These are phyloP conservation scores for Aspergillus ochraceus DNA, from an alignment of 2,329 filamentous ascomycete species.

Conservation along the genomic window DNA sequence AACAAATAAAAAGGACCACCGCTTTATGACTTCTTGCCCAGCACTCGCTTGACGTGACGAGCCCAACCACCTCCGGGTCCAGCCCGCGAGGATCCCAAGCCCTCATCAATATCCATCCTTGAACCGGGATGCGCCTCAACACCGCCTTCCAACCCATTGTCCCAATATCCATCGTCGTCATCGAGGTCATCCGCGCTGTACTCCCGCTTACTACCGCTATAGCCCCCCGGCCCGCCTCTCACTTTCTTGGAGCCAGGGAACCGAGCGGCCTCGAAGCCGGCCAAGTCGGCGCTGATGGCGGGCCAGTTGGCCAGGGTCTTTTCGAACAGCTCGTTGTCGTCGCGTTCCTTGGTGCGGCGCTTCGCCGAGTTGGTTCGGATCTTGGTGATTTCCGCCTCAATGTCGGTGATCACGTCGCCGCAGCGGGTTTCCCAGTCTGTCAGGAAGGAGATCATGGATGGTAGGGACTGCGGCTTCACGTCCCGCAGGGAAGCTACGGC, in stretches of 20 bases:
- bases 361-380: constrained; percentile 62
- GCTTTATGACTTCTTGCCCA: constrained; percentile 36
- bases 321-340: constrained; percentile 52
- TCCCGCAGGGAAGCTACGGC: constrained; percentile 85
- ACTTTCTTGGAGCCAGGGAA: constrained; percentile 8
- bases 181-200: constrained; percentile 39
- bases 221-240: constrained; percentile 6
- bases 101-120: constrained; percentile 44
- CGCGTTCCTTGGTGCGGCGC: constrained; percentile 53
- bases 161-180: constrained; percentile 39
- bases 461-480: constrained; percentile 71
- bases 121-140: constrained; percentile 27
- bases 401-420: constrained; percentile 66
- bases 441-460: constrained; percentile 67
- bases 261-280: neutral
- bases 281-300: constrained; percentile 14
- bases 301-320: constrained; percentile 47
- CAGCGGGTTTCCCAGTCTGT: constrained; percentile 78
- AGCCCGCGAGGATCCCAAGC: constrained; percentile 25
- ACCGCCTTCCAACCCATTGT: constrained; percentile 29
- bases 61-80: constrained; percentile 18
- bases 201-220: constrained; percentile 42
- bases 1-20: neutral
- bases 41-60: constrained; percentile 37
- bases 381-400: constrained; percentile 71